These are phyloP conservation scores for Cymbomonas tetramitiformis DNA, from an alignment of 139 green algal genomes.

Conservation along the genomic window DNA sequence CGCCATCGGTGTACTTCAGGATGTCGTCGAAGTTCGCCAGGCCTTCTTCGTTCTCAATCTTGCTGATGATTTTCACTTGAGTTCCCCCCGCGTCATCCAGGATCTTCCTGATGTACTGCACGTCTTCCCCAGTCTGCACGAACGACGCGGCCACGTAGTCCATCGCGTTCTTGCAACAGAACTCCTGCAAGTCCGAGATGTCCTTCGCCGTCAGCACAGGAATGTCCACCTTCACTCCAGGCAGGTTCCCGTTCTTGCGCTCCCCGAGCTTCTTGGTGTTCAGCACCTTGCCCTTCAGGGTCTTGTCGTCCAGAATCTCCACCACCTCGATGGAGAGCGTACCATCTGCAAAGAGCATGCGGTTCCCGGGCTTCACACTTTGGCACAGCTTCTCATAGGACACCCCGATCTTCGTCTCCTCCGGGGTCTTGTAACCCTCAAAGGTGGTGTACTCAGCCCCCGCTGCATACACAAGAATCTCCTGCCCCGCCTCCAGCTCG, in stretches of 20 bases:
- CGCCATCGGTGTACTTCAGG: conserved; percentile 44
- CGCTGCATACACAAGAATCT: conserved; percentile 28
- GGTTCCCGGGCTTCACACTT: conserved; percentile 29
- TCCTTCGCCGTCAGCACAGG: conserved; percentile 27
- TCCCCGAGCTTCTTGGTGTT: conserved; percentile 19
- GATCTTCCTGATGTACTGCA: conserved; percentile 42
- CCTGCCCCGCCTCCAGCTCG: conserved; percentile 25
- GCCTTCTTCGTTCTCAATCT: conserved; percentile 56
- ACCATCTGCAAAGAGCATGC: conserved; percentile 48
- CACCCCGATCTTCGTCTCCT: conserved; percentile 21
- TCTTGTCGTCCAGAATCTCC: conserved; percentile 5
- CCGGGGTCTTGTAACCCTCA: conserved; percentile 21
- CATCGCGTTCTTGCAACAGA: conserved; percentile 26
- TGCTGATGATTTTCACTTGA: conserved; percentile 56
- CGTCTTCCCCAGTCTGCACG: conserved; percentile 40
- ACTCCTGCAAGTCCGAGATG: conserved; percentile 34
- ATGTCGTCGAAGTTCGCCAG: conserved; percentile 49
- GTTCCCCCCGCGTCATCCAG: conserved; percentile 36
- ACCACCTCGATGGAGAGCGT: conserved; percentile 26
- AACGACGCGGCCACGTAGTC: conserved; percentile 46
- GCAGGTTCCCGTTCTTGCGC: conserved; percentile 30
- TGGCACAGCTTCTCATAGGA: conserved; percentile 44
- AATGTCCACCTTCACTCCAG: conserved; percentile 37
- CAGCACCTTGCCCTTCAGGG: conserved; percentile 3
- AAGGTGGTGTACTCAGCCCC: conserved; percentile 36